A percentile compares a stretch with the other conserved stretches of the same genome.
Conservation (phyloP, 2,329 filamentous ascomycete genomes). For the Alternaria conjuncta region DNA sequence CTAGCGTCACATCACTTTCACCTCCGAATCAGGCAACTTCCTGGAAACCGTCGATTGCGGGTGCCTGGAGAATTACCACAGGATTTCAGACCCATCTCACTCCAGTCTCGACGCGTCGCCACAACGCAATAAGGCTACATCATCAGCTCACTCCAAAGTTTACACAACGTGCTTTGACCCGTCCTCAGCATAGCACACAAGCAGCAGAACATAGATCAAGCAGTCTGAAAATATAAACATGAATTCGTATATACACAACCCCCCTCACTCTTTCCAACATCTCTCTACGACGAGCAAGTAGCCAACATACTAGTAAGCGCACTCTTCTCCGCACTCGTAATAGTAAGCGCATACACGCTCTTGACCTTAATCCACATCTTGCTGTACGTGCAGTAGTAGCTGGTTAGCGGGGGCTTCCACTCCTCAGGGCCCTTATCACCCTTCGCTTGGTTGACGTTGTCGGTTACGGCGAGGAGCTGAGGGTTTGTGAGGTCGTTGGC, state of each 20-base stretch:
- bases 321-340: conserved; percentile 75
- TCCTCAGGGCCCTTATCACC: conserved; percentile 74
- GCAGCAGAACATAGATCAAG: not conserved
- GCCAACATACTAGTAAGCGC: conserved; percentile 70
- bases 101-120: not conserved
- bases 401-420: conserved; percentile 70
- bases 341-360: conserved; percentile 70
- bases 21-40: not conserved
- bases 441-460: conserved; percentile 76
- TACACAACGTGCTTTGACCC: not conserved
- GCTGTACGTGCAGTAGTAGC: conserved; percentile 81
- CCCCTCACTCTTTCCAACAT: not conserved
- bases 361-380: conserved; percentile 81
- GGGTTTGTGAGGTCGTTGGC: conserved; percentile 80
- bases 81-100: not conserved
- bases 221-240: not conserved
- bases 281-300: conserved; percentile 59
- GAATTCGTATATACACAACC: not conserved
- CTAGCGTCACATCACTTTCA: fast-evolving
- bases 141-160: not conserved
- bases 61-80: not conserved
- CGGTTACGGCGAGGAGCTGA: conserved; percentile 80
- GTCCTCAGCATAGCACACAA: not conserved
- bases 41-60: not conserved
- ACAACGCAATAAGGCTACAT: not conserved